A percentile compares a stretch with the other conserved stretches of the same genome.
phyloP scores from a whole-genome alignment of 345 rosid species.

The Leavenworthia alabamica region DNA sequence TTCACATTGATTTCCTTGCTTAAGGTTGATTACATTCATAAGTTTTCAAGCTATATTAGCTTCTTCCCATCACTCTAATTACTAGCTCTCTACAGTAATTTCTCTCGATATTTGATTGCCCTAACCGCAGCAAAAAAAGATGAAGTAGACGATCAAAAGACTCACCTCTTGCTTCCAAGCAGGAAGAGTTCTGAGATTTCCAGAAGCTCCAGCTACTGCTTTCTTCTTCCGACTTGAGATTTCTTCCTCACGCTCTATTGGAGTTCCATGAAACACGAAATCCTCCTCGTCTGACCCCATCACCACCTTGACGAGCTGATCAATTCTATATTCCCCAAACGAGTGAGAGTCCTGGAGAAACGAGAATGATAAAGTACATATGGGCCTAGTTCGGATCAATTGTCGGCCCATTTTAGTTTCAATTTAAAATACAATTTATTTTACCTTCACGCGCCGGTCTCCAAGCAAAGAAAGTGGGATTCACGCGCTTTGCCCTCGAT shows the following conservation, averaged over 20 bases:
- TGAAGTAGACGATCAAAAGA: background rate
- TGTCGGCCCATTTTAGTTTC: background rate
- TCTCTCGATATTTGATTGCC: background rate
- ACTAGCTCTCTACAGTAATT: background rate
- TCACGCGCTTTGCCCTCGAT: constrained; percentile 36
- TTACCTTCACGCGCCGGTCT: constrained; percentile 23
- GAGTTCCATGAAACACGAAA: constrained; percentile 83
- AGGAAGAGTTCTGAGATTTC: constrained; percentile 65
- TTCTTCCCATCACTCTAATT: background rate
- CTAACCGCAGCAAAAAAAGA: constrained; percentile 4
- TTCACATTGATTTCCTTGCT: background rate
- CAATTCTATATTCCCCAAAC: background rate
- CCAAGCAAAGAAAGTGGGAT: background rate
- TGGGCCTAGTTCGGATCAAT: constrained; percentile 15
- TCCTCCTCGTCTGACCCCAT: constrained; percentile 82
- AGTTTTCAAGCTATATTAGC: background rate
- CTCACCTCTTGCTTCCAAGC: constrained; percentile 94
- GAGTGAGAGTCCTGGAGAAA: background rate
- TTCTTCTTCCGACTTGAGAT: constrained; percentile 80
- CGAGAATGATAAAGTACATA: background rate
- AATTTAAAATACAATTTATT: background rate
- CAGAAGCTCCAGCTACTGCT: constrained; percentile 82
- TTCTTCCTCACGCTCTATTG: constrained; percentile 92
- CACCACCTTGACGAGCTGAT: background rate
- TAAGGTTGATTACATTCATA: background rate